Percentiles rank a stretch among this genome's conserved stretches.
Evolutionary conservation across 495 filamentous ascomycete genomes (phyloP).

Genomic region (Trichoderma reesei): DNA sequence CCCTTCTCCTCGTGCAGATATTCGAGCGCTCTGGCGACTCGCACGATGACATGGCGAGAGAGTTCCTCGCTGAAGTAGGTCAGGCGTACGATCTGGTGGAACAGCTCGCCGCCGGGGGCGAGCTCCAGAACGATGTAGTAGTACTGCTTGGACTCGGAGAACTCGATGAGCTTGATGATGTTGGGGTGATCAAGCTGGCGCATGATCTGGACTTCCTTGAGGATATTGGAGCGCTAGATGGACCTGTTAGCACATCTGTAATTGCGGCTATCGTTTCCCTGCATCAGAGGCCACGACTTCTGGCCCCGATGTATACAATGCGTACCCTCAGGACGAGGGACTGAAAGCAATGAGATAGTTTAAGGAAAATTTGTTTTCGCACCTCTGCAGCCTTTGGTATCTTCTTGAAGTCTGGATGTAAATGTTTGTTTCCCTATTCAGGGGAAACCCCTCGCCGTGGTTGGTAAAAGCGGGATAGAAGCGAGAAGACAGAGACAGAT

Average conservation of each 20-base stretch:
- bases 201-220: slow-evolving; percentile 99
- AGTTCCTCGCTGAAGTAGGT: slow-evolving; percentile 98
- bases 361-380: slow-evolving; percentile 49
- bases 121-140: slow-evolving; percentile 97
- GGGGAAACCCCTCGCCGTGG: slow-evolving; percentile 18
- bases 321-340: slow-evolving; percentile 9
- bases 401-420: slow-evolving; percentile 94
- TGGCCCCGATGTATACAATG: slow-evolving; percentile 9
- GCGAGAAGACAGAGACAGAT: slow-evolving; percentile 10
- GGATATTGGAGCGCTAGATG: slow-evolving; percentile 78
- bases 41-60: slow-evolving; percentile 84
- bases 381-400: slow-evolving; percentile 93
- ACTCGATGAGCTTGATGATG: slow-evolving; percentile 85
- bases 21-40: slow-evolving; percentile 87
- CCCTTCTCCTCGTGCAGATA: slow-evolving; percentile 92
- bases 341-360: background rate
- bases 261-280: background rate
- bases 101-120: slow-evolving; percentile 89
- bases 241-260: background rate
- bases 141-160: slow-evolving; percentile 86
- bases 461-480: slow-evolving; percentile 31
- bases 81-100: slow-evolving; percentile 96
- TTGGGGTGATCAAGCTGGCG: slow-evolving; percentile 91
- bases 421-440: slow-evolving; percentile 67
- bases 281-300: background rate